Conservation (phyloP, 1,284 basidiomycete species). For the Microbotryomycetes sp. region DNA sequence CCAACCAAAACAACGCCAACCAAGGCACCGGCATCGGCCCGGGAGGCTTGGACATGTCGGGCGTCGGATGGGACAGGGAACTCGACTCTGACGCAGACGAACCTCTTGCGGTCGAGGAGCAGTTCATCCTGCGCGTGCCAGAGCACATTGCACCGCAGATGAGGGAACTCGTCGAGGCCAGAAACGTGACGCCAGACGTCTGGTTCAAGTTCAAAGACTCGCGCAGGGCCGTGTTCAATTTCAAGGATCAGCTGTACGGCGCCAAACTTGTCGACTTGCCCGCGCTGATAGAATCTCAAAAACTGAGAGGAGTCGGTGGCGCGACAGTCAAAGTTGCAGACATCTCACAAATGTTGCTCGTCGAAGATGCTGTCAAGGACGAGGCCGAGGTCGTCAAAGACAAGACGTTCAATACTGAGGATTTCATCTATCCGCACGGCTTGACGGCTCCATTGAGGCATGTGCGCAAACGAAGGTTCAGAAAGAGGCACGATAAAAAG, state of each 20-base stretch:
- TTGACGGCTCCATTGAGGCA: slow-evolving; percentile 88
- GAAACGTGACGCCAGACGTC: slow-evolving; percentile 56
- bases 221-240: slow-evolving; percentile 80
- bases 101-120: slow-evolving; percentile 86
- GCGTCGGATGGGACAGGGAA: slow-evolving; percentile 56
- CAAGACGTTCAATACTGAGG: slow-evolving; percentile 72
- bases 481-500: slow-evolving; percentile 76
- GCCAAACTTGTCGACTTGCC: slow-evolving; percentile 96
- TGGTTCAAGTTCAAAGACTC: slow-evolving; percentile 99
- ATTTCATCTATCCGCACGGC: slow-evolving; percentile 96
- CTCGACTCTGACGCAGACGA: slow-evolving; percentile 90
- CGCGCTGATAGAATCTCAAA: slow-evolving; percentile 89
- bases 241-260: slow-evolving; percentile 70
- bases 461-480: slow-evolving; percentile 85
- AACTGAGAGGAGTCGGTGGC: slow-evolving; percentile 43
- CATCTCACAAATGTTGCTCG: slow-evolving; percentile 71
- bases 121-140: slow-evolving; percentile 88
- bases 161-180: slow-evolving; percentile 47
- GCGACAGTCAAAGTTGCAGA: slow-evolving; percentile 98
- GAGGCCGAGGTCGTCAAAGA: slow-evolving; percentile 51
- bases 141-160: slow-evolving; percentile 61
- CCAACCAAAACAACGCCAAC: slow-evolving; percentile 39
- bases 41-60: slow-evolving; percentile 19
- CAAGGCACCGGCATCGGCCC: slow-evolving; percentile 1
- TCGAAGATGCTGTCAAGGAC: slow-evolving; percentile 66